Conservation (phyloP, 164 flowering plant species). For the Pachysandra terminalis region DNA sequence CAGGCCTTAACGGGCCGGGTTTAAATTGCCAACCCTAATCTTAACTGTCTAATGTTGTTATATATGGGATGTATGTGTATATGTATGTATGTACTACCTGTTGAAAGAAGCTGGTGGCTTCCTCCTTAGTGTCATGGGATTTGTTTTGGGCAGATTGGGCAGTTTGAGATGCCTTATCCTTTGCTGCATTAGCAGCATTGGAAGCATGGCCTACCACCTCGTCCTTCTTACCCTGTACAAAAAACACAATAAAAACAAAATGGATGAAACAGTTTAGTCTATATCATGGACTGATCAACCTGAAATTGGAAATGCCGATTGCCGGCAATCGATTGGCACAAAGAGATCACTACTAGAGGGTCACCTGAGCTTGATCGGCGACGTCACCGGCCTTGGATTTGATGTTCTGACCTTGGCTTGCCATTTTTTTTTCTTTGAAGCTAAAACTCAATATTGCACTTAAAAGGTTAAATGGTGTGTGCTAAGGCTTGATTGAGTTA, state of each 20-base stretch:
- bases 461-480: too few relatives aligned
- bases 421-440: constrained; percentile 16
- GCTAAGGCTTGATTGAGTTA: too few relatives aligned
- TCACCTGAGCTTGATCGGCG: constrained; percentile 24
- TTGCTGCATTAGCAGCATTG: constrained; percentile 1
- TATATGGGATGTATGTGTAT: too few relatives aligned
- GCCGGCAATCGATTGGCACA: too few relatives aligned
- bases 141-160: constrained; percentile 5
- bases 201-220: constrained; percentile 15
- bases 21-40: too few relatives aligned
- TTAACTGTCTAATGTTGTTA: too few relatives aligned
- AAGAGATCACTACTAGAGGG: background rate
- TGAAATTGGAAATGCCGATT: too few relatives aligned
- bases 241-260: background rate
- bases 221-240: constrained; percentile 22
- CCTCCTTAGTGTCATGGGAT: constrained; percentile 14
- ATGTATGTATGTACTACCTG: too few relatives aligned
- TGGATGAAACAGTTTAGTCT: background rate
- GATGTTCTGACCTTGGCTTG: constrained; percentile 16
- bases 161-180: constrained; percentile 1
- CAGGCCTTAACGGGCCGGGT: too few relatives aligned
- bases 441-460: too few relatives aligned
- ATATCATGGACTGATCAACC: background rate
- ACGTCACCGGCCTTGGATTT: constrained; percentile 15
- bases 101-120: constrained; percentile 30